Conservation (phyloP, 2,329 filamentous ascomycete genomes). For the Phoma sp. region DNA sequence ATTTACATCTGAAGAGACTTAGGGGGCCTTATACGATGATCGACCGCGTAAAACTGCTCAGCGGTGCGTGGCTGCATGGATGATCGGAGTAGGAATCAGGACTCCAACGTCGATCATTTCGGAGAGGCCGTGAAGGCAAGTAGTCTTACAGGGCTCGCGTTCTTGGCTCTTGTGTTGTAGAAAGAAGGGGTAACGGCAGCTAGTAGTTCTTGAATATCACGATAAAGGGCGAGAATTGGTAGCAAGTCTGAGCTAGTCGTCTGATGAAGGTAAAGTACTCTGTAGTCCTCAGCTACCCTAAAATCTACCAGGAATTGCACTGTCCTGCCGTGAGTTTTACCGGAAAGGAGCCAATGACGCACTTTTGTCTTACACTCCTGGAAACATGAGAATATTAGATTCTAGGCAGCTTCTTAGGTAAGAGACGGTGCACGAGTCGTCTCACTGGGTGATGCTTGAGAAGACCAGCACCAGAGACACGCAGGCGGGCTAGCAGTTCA, state of each 20-base stretch:
- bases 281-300: no score
- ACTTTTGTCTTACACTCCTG: no score
- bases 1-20: slow-evolving; percentile 1
- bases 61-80: not conserved
- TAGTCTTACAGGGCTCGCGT: not conserved
- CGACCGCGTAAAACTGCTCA: slow-evolving; percentile 7
- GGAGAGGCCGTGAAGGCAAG: slow-evolving; percentile 14
- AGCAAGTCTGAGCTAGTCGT: no score
- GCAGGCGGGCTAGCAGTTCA: not conserved
- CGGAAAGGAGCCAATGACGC: no score
- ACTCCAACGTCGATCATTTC: slow-evolving; percentile 2
- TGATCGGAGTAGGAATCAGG: slow-evolving; percentile 1
- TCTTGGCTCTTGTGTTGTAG: not conserved
- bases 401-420: not conserved
- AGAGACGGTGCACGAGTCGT: not conserved
- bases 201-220: no score
- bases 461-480: not conserved
- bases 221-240: no score
- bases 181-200: no score
- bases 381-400: not conserved
- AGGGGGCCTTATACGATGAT: slow-evolving; percentile 3
- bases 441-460: not conserved
- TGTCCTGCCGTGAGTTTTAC: no score
- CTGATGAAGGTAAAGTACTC: no score
- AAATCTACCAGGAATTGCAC: no score